Conservation (phyloP, 768 basidiomycete species). For the Suillus bovinus region DNA sequence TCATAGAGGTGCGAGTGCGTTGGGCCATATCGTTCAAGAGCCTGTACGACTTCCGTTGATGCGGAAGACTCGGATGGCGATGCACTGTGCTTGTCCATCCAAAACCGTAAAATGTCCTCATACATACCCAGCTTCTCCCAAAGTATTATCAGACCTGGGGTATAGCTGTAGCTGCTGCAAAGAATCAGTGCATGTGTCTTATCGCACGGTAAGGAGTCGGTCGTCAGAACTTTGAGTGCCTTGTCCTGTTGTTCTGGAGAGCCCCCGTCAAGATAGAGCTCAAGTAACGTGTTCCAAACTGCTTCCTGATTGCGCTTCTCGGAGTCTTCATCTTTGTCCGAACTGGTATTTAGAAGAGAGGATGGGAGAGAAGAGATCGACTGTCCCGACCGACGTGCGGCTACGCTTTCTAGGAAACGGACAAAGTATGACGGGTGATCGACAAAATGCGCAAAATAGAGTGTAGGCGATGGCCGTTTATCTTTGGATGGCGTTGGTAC, state of each 20-base stretch:
- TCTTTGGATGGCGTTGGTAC: conserved; percentile 18
- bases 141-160: conserved; percentile 79
- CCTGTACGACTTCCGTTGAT: conserved; percentile 57
- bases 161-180: conserved; percentile 83
- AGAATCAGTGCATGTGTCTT: conserved; percentile 91
- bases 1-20: conserved; percentile 78
- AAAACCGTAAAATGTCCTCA: conserved; percentile 91
- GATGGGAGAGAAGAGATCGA: conserved; percentile 43
- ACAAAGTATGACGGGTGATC: conserved; percentile 85
- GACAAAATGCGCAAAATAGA: conserved; percentile 94
- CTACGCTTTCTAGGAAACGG: conserved; percentile 86
- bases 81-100: conserved; percentile 71
- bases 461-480: conserved; percentile 73
- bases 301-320: conserved; percentile 75
- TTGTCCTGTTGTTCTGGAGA: conserved; percentile 42
- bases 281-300: conserved; percentile 94
- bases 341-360: conserved; percentile 13
- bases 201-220: conserved; percentile 72
- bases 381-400: conserved; percentile 78
- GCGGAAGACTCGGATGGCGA: conserved; percentile 39
- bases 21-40: conserved; percentile 74
- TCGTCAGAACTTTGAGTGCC: conserved; percentile 70
- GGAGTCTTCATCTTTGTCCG: conserved; percentile 42
- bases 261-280: conserved; percentile 75
- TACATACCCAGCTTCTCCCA: conserved; percentile 97